Percentiles rank a stretch among this genome's conserved stretches.
phyloP scores from a whole-genome alignment of 2,329 filamentous ascomycete genomes.

The Ophiobolus disseminans region DNA sequence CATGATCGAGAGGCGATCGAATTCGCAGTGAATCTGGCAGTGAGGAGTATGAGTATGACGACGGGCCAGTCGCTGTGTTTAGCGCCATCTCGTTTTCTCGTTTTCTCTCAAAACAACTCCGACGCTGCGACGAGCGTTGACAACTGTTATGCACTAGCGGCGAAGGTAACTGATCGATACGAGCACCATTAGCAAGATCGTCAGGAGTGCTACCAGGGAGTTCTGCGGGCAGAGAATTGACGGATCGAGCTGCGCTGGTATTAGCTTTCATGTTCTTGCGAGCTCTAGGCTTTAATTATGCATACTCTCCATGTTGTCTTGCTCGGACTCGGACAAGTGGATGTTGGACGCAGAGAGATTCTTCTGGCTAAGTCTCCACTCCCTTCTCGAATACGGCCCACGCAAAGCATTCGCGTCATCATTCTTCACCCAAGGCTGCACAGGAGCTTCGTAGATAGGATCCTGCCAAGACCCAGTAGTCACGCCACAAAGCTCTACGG shows the following conservation, averaged over 20 bases:
- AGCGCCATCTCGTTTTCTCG: background rate
- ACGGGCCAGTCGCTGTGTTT: too few species aligned
- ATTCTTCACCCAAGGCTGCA: constrained; percentile 26
- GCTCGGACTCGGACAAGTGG: constrained; percentile 21
- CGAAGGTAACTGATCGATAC: constrained; percentile 14
- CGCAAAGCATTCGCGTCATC: constrained; percentile 18
- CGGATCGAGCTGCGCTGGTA: constrained; percentile 20
- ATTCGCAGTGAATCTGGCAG: background rate
- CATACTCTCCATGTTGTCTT: constrained; percentile 24
- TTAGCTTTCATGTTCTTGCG: background rate
- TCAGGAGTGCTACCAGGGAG: constrained; percentile 39
- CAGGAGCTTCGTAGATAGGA: constrained; percentile 28
- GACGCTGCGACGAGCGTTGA: constrained; percentile 4
- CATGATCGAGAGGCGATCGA: background rate
- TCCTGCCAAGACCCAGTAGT: constrained; percentile 17
- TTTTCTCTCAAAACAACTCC: constrained; percentile 1
- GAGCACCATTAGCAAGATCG: constrained; percentile 20
- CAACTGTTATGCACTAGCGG: background rate
- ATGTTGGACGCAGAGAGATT: constrained; percentile 33
- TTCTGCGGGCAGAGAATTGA: constrained; percentile 29
- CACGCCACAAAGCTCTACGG: constrained; percentile 27
- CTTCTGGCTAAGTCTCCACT: constrained; percentile 23
- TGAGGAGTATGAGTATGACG: background rate
- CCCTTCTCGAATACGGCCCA: constrained; percentile 35
- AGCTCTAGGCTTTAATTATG: background rate